Base-by-base conservation (phyloP, 805 yeast genomes). In the Starmera quercuum region DNA sequence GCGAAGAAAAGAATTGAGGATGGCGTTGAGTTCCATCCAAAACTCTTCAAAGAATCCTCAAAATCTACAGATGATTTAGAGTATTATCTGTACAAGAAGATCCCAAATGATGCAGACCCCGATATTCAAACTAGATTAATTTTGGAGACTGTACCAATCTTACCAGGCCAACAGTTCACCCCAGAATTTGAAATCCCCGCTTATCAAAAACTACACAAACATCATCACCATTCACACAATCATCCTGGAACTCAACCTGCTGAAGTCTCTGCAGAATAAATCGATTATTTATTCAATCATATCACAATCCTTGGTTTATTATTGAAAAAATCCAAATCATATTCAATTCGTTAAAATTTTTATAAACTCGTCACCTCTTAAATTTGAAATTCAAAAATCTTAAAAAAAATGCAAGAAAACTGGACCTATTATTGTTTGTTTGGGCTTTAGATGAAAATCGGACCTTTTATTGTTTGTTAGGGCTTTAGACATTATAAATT, bases 21-120 rank as follows among this genome's bases (percentile, higher is more conserved):
- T 31, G 94, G 90, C 11, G 78, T 72, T 2, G 87, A 78, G 44
- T 87, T 83, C 57, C 76, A 74, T 44, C 96, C 97, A 16, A 77
- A 78, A 50, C 59, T 86, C 29, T 90, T 90, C 61, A 74, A 68
- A 50, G 66, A 58, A 11, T 60, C 68, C 6, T 41, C 64, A 10
- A 56, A 58, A 19, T 56, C 61, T 4, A 49, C 52, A 26, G 64
- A 68, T 30, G 45, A 47, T 36, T 57, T 86, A 38, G 88, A 84
- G 54, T 86, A 62, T 51, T 56, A 73, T 23, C 63, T 85, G 26
- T 81, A 79, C 56, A 83, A 76, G 58, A 66, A 75, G 35, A 75
- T 83, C 44, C 68, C 75, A 26, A 56, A 55, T n/a, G 60, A 63
- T 20, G 59, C 65, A n/a, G 59, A 64, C 33, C 64, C 75, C n/a